A percentile compares a stretch with the other conserved stretches of the same genome.
Evolutionary conservation across 331 rosid genomes (phyloP).

Genomic region (Malus hybrid): DNA sequence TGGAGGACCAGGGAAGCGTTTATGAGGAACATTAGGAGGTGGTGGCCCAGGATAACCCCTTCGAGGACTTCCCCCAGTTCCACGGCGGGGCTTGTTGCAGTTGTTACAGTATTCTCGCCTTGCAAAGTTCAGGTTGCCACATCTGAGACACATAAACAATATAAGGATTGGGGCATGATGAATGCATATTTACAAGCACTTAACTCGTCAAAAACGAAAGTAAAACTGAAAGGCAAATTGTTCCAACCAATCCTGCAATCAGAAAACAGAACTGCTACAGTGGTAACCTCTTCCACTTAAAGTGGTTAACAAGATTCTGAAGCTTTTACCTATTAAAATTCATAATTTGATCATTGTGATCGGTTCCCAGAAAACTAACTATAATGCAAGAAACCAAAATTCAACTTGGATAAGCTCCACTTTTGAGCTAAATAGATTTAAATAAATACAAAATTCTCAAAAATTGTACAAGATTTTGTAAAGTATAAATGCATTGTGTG

Average conservation of each 20-base stretch:
- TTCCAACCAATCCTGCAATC: background rate
- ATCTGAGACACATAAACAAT: conserved; percentile 40
- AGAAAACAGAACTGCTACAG: background rate
- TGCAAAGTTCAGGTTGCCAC: conserved; percentile 87
- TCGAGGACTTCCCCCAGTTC: conserved; percentile 68
- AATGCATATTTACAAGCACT: background rate
- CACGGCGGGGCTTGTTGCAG: conserved; percentile 66
- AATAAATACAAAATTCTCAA: background rate
- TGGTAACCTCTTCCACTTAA: background rate
- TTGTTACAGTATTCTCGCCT: conserved; percentile 83
- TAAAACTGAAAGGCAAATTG: background rate
- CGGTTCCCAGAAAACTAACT: background rate
- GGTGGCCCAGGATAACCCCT: conserved; percentile 63
- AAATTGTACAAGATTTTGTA: background rate
- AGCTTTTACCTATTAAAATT: background rate
- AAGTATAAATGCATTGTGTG: background rate
- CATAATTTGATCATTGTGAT: background rate
- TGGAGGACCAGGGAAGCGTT: conserved; percentile 66
- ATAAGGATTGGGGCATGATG: background rate
- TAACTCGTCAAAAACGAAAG: background rate
- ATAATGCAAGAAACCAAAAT: background rate
- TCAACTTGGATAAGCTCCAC: background rate
- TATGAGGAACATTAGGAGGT: conserved; percentile 55
- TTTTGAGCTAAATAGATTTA: background rate
- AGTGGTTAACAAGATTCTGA: background rate